phyloP scores from a whole-genome alignment of 2,329 filamentous ascomycete species.

The Aspergillus sp. region DNA sequence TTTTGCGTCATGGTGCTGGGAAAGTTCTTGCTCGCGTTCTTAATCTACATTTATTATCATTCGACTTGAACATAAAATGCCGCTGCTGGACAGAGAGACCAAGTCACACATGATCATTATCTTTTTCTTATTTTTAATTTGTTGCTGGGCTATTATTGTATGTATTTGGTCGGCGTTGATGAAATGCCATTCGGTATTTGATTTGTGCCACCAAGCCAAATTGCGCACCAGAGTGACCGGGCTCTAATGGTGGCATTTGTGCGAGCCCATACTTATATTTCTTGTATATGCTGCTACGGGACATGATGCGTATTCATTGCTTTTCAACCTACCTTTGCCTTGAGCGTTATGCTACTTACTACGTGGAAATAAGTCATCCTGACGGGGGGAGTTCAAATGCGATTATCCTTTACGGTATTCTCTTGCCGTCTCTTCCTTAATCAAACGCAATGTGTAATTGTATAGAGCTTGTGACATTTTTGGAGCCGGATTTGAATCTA shows the following conservation, averaged over 20 bases:
- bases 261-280: neutral
- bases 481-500: neutral
- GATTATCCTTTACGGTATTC: too few species aligned
- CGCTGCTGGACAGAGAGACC: neutral
- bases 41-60: neutral
- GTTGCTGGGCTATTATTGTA: neutral
- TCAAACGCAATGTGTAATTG: neutral
- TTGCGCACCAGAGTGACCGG: neutral
- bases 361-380: neutral
- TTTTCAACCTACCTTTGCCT: neutral
- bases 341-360: neutral
- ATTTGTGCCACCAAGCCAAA: neutral
- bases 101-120: neutral
- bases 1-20: neutral
- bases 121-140: neutral
- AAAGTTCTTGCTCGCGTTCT: neutral
- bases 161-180: constrained; percentile 3
- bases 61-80: neutral
- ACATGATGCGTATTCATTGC: neutral
- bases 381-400: too few species aligned
- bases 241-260: neutral
- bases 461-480: neutral
- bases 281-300: neutral
- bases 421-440: too few species aligned
- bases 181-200: neutral